phyloP scores from a whole-genome alignment of 75 land plant genomes.

The Adiantum capillusveneris region DNA sequence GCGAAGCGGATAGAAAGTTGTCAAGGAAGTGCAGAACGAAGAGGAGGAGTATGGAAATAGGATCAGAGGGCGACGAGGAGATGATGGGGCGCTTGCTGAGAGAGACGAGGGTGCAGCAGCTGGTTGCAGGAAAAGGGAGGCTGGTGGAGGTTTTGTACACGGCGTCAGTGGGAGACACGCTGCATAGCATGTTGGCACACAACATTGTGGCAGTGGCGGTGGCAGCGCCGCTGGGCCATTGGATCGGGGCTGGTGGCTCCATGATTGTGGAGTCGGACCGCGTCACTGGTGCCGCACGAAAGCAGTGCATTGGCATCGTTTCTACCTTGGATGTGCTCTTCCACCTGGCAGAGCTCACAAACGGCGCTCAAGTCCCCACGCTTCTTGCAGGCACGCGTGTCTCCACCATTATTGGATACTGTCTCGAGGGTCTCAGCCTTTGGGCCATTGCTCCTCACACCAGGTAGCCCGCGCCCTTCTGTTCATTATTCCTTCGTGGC shows the following conservation, averaged over 20 bases:
- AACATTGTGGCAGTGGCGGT: slow-evolving; percentile 78
- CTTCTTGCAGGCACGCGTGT: slow-evolving; percentile 43
- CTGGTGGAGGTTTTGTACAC: slow-evolving; percentile 93
- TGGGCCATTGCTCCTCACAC: slow-evolving; percentile 79
- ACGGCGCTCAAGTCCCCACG: slow-evolving; percentile 21
- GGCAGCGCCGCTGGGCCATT: slow-evolving; percentile 90
- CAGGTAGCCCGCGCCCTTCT: too few relatives aligned
- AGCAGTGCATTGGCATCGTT: slow-evolving; percentile 94
- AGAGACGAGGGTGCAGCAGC: slow-evolving; percentile 43
- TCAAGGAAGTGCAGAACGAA: too few relatives aligned
- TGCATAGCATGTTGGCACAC: slow-evolving; percentile 68
- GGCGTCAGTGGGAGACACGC: slow-evolving; percentile 61
- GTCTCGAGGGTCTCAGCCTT: slow-evolving; percentile 77
- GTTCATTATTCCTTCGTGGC: too few relatives aligned
- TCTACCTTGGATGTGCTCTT: slow-evolving; percentile 77
- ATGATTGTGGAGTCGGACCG: slow-evolving; percentile 80
- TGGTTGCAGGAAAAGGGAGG: slow-evolving; percentile 47
- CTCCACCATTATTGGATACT: slow-evolving; percentile 77
- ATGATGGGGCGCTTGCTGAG: too few relatives aligned
- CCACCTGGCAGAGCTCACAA: slow-evolving; percentile 50
- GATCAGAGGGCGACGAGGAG: too few relatives aligned
- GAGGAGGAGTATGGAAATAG: too few relatives aligned
- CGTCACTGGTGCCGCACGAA: slow-evolving; percentile 59
- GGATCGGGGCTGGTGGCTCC: slow-evolving; percentile 95
- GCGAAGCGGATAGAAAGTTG: too few relatives aligned